Percentiles rank a stretch among this genome's conserved stretches.
Evolutionary conservation across 345 rosid genomes (phyloP).

Genomic region (Gossypioides kirkii): DNA sequence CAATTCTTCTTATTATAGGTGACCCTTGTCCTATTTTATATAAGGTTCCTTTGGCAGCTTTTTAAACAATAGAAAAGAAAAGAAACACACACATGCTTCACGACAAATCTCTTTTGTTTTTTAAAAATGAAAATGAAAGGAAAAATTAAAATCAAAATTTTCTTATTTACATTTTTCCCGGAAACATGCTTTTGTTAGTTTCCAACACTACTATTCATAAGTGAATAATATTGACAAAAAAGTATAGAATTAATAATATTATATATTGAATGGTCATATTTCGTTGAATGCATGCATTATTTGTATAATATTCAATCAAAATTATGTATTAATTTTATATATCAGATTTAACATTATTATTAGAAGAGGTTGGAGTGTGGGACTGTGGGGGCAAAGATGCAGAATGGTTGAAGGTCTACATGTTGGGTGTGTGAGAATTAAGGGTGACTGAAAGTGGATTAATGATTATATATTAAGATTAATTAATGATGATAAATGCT

Average conservation of each 20-base stretch:
- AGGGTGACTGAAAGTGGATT: slow-evolving; percentile 29
- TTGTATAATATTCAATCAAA: too few species aligned
- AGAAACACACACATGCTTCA: neutral
- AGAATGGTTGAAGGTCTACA: slow-evolving; percentile 37
- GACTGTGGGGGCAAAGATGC: slow-evolving; percentile 6
- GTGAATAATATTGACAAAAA: neutral
- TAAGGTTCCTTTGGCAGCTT: too few species aligned
- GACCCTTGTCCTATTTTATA: neutral
- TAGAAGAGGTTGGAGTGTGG: slow-evolving; percentile 21
- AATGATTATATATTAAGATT: slow-evolving; percentile 23
- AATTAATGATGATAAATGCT: slow-evolving; percentile 25
- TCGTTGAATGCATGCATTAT: too few species aligned
- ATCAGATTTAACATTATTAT: neutral
- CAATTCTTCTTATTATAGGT: neutral
- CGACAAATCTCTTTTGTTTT: neutral
- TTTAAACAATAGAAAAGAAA: too few species aligned
- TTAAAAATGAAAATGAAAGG: neutral
- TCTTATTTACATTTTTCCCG: neutral
- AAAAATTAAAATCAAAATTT: neutral
- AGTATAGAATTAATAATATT: too few species aligned
- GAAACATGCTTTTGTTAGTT: neutral
- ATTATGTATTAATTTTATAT: too few species aligned
- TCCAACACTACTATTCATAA: neutral
- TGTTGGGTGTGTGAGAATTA: slow-evolving; percentile 44
- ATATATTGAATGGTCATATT: too few species aligned